A percentile compares a stretch with the other conserved stretches of the same genome.
Evolutionary conservation across 257 asterid species (phyloP).

Genomic region (Perilla frutescens): DNA sequence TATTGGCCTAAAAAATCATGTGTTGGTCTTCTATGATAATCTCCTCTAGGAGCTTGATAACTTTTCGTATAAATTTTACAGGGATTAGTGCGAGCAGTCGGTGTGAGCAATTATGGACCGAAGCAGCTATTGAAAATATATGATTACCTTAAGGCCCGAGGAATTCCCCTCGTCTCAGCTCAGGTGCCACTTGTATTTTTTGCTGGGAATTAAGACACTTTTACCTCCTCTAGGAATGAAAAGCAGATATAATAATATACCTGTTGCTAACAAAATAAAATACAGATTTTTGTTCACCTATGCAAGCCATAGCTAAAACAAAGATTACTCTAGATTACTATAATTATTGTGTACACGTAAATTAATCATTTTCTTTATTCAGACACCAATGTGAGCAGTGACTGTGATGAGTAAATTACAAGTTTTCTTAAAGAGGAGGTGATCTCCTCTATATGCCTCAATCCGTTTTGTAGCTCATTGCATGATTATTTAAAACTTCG

Average conservation of each 20-base stretch:
- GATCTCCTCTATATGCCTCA: neutral
- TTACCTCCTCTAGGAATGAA: no score
- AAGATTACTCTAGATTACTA: no score
- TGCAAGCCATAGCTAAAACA: no score
- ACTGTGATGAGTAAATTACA: neutral
- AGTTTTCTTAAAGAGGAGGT: neutral
- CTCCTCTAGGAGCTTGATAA: neutral
- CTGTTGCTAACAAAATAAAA: neutral
- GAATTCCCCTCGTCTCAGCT: constrained; percentile 89
- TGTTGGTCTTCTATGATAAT: neutral
- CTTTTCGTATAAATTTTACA: constrained; percentile 27
- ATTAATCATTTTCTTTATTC: neutral
- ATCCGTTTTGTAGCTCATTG: neutral
- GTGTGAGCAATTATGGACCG: constrained; percentile 98
- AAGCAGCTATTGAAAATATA: constrained; percentile 82
- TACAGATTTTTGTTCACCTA: neutral
- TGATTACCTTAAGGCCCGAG: constrained; percentile 75
- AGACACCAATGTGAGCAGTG: neutral
- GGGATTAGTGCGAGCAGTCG: constrained; percentile 95
- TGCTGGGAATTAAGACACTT: neutral
- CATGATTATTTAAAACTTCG: neutral
- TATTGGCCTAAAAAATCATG: neutral
- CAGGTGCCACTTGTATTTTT: constrained; percentile 55
- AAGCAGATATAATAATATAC: neutral
- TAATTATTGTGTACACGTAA: neutral